Evolutionary conservation across 2,329 filamentous ascomycete genomes (phyloP).

Genomic region (Aspergillus ibericus): DNA sequence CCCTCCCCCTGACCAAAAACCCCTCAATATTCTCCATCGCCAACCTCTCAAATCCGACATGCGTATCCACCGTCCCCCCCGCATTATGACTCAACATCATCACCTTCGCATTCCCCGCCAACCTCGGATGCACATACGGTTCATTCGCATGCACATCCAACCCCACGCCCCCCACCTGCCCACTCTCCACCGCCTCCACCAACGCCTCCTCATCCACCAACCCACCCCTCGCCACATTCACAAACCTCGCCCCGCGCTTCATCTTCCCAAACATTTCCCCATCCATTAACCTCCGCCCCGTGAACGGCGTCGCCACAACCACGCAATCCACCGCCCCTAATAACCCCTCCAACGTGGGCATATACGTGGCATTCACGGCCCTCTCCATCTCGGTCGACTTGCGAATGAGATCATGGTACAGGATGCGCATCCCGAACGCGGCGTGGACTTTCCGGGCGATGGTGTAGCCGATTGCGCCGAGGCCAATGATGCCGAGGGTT

Average conservation of each 20-base stretch:
- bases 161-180: constrained; percentile 50
- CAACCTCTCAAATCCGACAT: constrained; percentile 50
- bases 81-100: constrained; percentile 52
- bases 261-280: constrained; percentile 45
- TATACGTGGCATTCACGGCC: constrained; percentile 43
- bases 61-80: constrained; percentile 50
- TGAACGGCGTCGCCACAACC: constrained; percentile 49
- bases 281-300: constrained; percentile 45
- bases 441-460: constrained; percentile 60
- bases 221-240: constrained; percentile 55
- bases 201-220: constrained; percentile 53
- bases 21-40: constrained; percentile 50
- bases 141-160: constrained; percentile 58
- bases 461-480: constrained; percentile 65
- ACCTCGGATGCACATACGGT: constrained; percentile 49
- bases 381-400: constrained; percentile 41
- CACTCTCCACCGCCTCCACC: constrained; percentile 48
- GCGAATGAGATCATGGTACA: constrained; percentile 54
- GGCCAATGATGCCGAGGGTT: constrained; percentile 65
- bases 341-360: constrained; percentile 45
- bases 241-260: constrained; percentile 49
- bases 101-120: constrained; percentile 45
- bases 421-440: constrained; percentile 66
- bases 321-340: constrained; percentile 48
- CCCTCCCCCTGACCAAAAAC: constrained; percentile 36